Evolutionary conservation across 208 protist genomes (phyloP).

Genomic region (Acanthamoeba rhysodes): DNA sequence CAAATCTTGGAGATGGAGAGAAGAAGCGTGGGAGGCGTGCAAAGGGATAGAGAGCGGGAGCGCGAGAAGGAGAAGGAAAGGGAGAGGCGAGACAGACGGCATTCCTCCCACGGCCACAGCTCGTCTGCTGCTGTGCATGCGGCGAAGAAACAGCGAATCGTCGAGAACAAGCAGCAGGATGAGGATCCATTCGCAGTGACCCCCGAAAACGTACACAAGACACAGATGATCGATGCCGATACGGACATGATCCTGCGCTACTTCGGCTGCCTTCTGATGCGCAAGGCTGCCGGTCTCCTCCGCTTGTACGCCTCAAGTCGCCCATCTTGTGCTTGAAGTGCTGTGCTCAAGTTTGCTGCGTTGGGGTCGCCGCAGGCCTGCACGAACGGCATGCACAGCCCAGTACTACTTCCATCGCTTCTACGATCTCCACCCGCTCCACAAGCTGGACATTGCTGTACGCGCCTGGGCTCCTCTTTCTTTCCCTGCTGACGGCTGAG

Average conservation of each 20-base stretch:
- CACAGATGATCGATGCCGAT: slow-evolving; percentile 50
- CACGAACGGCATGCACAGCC: background rate
- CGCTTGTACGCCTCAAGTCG: slow-evolving; percentile 19
- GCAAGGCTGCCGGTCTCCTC: slow-evolving; percentile 38
- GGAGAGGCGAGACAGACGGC: background rate
- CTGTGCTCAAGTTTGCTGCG: too few species aligned
- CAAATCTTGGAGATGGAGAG: background rate
- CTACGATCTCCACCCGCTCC: slow-evolving; percentile 49
- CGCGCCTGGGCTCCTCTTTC: background rate
- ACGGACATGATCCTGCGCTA: slow-evolving; percentile 66
- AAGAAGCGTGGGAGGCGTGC: background rate
- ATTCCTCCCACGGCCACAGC: background rate
- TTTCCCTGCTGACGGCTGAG: too few species aligned
- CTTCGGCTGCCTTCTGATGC: slow-evolving; percentile 69
- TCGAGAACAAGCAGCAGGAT: background rate
- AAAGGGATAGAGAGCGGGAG: background rate
- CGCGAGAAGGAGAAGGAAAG: background rate
- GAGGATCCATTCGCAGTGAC: background rate
- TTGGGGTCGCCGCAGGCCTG: background rate
- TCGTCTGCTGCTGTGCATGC: background rate
- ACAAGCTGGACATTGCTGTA: slow-evolving; percentile 59
- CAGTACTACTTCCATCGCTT: slow-evolving; percentile 75
- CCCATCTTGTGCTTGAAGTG: background rate
- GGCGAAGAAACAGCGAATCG: background rate
- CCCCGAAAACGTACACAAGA: slow-evolving; percentile 19